Evolutionary conservation across 2,329 filamentous ascomycete genomes (phyloP), one percentile per base, ranked within the genome.

Genomic region (Fusarium poae): DNA sequence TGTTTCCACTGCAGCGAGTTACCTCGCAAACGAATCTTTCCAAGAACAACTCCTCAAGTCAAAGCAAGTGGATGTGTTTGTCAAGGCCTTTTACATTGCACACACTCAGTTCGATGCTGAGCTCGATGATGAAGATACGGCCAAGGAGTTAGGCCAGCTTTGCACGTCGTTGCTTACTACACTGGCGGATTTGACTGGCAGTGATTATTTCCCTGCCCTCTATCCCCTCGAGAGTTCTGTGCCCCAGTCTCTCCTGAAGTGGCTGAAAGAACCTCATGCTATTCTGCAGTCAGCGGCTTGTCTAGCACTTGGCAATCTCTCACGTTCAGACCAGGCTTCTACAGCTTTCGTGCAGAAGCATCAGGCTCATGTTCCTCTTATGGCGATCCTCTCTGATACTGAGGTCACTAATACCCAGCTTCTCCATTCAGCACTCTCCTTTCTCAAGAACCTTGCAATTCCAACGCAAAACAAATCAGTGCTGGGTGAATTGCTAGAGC

Each of bases 371-470:
- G 72, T 81, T 10, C 81, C 83, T 0, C 78, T 90, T 3, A 74
- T 84, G 46, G 57, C 74, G 2, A 75, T 87, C 18, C 77, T 90
- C 21, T 74, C 79, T 11, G 76, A 84, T 27, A 71, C 79, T 0
- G 69, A 77, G 11, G 74, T 83, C 40, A 75, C 71, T 10, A 81
- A 85, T 63, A 75, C 82, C 1, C 86, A 89, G 64, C 82, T 88
- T 18, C 79, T 88, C 1, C 88, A 90, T 72, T 82, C 86, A 2
- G 79, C 82, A 3, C 79, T 91, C 20, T 85, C 86, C 10, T 89
- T 89, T 71, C 83, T 90, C 62, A 90, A 89, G 76, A 91, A 91
- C 74, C 83, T 91, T 11, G 86, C 88, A 27, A 87, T 91, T 51
- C 86, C 88, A 0, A 58, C 77, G 0, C 74, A 76, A 27, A 90